Base-by-base conservation (phyloP, 2,329 filamentous ascomycete species). In the Cladophialophora carrionii region DNA sequence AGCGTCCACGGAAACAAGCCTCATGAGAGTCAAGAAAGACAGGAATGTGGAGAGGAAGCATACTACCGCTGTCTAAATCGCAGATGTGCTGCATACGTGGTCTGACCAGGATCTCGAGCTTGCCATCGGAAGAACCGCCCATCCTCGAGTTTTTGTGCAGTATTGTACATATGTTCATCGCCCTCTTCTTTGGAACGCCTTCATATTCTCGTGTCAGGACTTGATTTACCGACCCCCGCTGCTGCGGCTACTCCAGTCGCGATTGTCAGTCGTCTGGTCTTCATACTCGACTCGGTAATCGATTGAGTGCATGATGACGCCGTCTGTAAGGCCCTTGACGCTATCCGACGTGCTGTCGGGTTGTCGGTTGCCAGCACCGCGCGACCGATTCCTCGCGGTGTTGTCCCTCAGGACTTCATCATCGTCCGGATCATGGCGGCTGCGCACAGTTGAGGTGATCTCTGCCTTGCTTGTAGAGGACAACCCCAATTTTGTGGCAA, bases 281-380 rank as follows among this genome's bases (percentile, higher is more conserved):
- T 72, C 71, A 57, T 67, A 71, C 56, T 71, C 62, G 46, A 72
- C 70, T 31, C 64, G 62, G 61, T 71, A 72, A 46, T 71, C 71
- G 41, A 68, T 69, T 7, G 70, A 70, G 34, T 72, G 70, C 54
- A 72, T 48, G 53, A 72, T 73, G n/a, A 69, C 66, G 31, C 67
- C 68, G 29, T 70, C 67, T 3, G 69, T 68, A 2, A 71, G 59
- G 9, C 69, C 69, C 60, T 70, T 66, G 55, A 68, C 60, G 20
- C 70, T 70, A 7, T 71, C 69, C 29, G 56, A 46, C 61, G 57
- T 48, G 48, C 53, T 48, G 57, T 56, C 48, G 43, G 54, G 49
- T 53, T 66, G 61, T 54, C 58, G 56, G 54, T 32, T 14, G 24
- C 26, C 43, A 6, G 43, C 26, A 8, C 24, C 56, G 24, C 56